Percentiles rank a stretch among this genome's conserved stretches.
Evolutionary conservation across 1,139 yeast genomes (phyloP).

Genomic region (Pichia sp.): DNA sequence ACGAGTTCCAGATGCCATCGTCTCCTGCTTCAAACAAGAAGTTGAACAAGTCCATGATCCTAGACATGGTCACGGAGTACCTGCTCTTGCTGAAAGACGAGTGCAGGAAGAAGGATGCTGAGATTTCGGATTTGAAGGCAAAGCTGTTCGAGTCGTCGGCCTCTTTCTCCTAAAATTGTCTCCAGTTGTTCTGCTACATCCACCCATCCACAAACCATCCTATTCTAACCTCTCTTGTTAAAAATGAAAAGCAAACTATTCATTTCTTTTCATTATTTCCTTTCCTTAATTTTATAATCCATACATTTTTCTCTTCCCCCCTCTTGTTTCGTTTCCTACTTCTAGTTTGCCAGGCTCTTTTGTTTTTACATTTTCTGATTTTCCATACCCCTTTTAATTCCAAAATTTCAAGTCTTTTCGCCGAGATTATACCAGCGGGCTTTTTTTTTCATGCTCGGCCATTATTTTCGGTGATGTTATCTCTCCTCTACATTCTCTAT

Average conservation of each 20-base stretch:
- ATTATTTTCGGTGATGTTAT: background rate
- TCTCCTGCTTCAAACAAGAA: conserved; percentile 28
- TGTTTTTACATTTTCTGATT: background rate
- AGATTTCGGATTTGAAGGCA: conserved; percentile 9
- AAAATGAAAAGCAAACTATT: too few relatives aligned
- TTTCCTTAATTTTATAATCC: background rate
- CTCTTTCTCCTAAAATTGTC: background rate
- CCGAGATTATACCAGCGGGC: background rate
- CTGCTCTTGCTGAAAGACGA: conserved; percentile 47
- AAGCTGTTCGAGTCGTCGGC: background rate
- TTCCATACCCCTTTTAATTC: background rate
- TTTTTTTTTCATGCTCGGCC: background rate
- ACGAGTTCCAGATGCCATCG: conserved; percentile 1
- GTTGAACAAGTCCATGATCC: conserved; percentile 59
- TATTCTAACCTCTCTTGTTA: too few relatives aligned
- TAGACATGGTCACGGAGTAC: conserved; percentile 64
- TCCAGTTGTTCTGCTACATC: background rate
- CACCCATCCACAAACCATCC: too few relatives aligned
- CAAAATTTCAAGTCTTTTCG: background rate
- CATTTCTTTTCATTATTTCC: background rate
- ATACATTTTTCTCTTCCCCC: background rate
- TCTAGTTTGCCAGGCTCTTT: background rate
- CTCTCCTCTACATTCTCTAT: background rate
- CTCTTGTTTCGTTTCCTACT: background rate
- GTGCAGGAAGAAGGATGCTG: conserved; percentile 30